These are phyloP conservation scores for Nannochloropsis salina DNA, from an alignment of 108 stramenopile genomes.

Conservation along the genomic window DNA sequence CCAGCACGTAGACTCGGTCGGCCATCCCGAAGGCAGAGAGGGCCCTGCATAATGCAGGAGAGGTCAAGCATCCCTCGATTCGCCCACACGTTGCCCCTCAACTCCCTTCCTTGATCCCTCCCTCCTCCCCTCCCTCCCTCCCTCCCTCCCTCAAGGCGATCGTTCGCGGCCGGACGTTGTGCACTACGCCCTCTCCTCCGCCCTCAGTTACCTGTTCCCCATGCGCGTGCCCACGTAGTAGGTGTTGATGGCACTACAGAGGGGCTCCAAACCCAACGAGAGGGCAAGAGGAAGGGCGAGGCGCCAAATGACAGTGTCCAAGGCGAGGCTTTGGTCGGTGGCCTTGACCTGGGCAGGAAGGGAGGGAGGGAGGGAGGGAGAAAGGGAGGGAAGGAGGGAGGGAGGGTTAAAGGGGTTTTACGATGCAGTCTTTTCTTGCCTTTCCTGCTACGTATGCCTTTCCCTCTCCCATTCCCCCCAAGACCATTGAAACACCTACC, in stretches of 20 bases:
- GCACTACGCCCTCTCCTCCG: too few relatives aligned
- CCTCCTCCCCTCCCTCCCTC: not conserved
- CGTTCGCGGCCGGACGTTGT: too few relatives aligned
- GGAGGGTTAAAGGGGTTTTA: not conserved
- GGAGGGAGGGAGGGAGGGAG: not conserved
- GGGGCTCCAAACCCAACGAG: slow-evolving; percentile 9
- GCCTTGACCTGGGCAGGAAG: not conserved
- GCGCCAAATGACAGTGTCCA: not conserved
- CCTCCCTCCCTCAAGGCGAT: too few relatives aligned
- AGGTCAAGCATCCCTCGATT: too few relatives aligned
- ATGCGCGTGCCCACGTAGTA: not conserved
- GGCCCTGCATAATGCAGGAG: not conserved
- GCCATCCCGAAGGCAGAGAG: slow-evolving; percentile 4
- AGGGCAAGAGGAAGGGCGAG: slow-evolving; percentile 15
- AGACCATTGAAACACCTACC: too few relatives aligned
- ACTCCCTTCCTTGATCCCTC: not conserved
- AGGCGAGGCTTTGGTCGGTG: not conserved
- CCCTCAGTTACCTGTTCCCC: slow-evolving; percentile 14
- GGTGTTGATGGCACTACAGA: not conserved
- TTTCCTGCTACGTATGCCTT: too few relatives aligned
- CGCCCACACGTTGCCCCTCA: too few relatives aligned
- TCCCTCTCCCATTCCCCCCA: too few relatives aligned
- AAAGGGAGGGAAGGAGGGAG: not conserved
- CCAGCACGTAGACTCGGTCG: not conserved
- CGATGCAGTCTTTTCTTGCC: too few relatives aligned